Conservation (phyloP, 129 eudicot species). For the Solidago caesia region DNA sequence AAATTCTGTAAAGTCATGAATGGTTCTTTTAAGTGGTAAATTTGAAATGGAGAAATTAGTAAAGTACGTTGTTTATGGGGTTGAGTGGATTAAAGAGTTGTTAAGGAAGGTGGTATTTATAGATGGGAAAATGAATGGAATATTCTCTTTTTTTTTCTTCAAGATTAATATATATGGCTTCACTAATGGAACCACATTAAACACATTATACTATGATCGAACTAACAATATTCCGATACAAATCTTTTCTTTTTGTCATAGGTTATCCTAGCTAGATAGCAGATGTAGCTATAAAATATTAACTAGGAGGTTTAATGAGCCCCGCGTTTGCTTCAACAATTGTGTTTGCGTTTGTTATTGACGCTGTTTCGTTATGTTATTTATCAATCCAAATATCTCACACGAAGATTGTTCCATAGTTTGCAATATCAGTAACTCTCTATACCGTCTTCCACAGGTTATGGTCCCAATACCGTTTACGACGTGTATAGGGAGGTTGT, state of each 20-base stretch:
- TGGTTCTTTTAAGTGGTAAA: conserved; percentile 6
- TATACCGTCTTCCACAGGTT: no score
- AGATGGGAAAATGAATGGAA: conserved; percentile 15
- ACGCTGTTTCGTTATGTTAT: no score
- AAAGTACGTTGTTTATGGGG: background rate
- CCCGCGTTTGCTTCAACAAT: no score
- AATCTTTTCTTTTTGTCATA: background rate
- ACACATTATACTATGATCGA: background rate
- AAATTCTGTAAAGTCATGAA: conserved; percentile 23
- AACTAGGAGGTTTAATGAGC: no score
- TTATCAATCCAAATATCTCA: no score
- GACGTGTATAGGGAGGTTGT: no score
- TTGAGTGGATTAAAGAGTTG: conserved; percentile 17
- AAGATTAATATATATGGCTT: background rate
- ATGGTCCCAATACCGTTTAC: no score
- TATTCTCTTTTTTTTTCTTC: background rate
- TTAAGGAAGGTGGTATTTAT: conserved; percentile 31
- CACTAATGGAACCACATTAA: conserved; percentile 9
- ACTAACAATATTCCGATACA: background rate
- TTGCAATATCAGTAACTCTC: no score
- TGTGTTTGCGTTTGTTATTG: no score
- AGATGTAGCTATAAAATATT: no score
- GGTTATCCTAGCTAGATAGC: no score
- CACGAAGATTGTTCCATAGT: no score
- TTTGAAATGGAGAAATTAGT: background rate